Evolutionary conservation across 106 monocot species (phyloP).

Genomic region (Allium sativum): DNA sequence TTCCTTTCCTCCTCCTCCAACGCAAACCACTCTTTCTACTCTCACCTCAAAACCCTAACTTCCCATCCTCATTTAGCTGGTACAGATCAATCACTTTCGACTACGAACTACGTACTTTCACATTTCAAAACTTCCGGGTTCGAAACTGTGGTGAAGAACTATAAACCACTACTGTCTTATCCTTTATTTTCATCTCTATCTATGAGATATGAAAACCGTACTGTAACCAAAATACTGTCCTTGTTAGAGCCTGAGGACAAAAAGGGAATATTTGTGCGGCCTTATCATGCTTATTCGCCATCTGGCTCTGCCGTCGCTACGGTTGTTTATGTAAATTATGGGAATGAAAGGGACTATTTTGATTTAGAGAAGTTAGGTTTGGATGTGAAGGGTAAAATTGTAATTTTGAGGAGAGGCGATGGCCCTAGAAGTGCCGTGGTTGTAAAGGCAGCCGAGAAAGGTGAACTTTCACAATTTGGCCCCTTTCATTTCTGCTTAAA

Average conservation of each 20-base stretch:
- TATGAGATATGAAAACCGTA: conserved; percentile 25
- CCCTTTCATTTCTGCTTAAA: no score
- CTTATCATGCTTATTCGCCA: conserved; percentile 81
- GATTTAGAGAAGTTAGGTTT: conserved; percentile 34
- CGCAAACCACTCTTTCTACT: conserved; percentile 56
- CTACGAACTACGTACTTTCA: conserved; percentile 41
- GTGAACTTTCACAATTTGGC: background rate
- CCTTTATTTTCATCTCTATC: conserved; percentile 48
- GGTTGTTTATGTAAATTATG: conserved; percentile 53
- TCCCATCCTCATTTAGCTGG: conserved; percentile 71
- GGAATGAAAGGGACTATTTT: conserved; percentile 48
- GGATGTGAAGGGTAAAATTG: conserved; percentile 31
- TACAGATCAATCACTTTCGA: conserved; percentile 26
- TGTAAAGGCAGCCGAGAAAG: conserved; percentile 39
- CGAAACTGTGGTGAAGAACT: conserved; percentile 21
- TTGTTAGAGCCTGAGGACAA: conserved; percentile 48
- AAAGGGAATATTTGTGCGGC: conserved; percentile 12
- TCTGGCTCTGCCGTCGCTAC: conserved; percentile 41
- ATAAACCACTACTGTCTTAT: conserved; percentile 62
- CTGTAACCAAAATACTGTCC: conserved; percentile 25
- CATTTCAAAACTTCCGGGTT: conserved; percentile 44
- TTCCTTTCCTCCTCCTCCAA: conserved; percentile 33
- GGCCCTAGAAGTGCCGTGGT: conserved; percentile 55
- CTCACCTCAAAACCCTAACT: conserved; percentile 60
- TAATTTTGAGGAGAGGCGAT: conserved; percentile 31